Evolutionary conservation across 2,329 filamentous ascomycete species (phyloP).

Genomic region (Chrysosporium keratinophilum): DNA sequence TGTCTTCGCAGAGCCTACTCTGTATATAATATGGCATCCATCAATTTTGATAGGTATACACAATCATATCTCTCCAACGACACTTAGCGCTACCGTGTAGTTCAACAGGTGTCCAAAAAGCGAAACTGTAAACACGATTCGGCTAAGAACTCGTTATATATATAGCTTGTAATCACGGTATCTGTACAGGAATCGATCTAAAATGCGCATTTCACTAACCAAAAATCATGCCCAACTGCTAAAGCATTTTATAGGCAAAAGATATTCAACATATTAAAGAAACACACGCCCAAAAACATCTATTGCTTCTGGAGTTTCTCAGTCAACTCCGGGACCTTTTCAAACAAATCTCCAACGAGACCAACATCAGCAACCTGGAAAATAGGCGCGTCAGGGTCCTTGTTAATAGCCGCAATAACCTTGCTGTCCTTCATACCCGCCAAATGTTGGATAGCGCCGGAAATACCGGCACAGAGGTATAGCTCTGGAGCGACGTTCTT

Average conservation of each 20-base stretch:
- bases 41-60: no score
- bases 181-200: slow-evolving; percentile 10
- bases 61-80: no score
- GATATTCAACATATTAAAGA: neutral
- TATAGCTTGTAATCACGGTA: slow-evolving; percentile 8
- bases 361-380: slow-evolving; percentile 98
- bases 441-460: slow-evolving; percentile 93
- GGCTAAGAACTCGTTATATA: neutral
- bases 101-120: no score
- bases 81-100: no score
- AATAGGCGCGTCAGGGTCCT: slow-evolving; percentile 91
- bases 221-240: neutral
- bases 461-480: slow-evolving; percentile 92
- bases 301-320: slow-evolving; percentile 66
- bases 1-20: no score
- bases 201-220: neutral
- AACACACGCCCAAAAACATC: neutral
- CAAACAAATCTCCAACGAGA: slow-evolving; percentile 87
- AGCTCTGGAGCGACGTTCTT: slow-evolving; percentile 96
- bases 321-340: slow-evolving; percentile 89
- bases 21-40: no score
- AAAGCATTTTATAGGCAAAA: slow-evolving; percentile 2
- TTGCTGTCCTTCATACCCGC: slow-evolving; percentile 99
- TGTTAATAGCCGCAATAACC: slow-evolving; percentile 98
- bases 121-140: neutral